These are phyloP conservation scores for Protomyces inouyei DNA, from an alignment of 1,139 yeast species.

Conservation along the genomic window DNA sequence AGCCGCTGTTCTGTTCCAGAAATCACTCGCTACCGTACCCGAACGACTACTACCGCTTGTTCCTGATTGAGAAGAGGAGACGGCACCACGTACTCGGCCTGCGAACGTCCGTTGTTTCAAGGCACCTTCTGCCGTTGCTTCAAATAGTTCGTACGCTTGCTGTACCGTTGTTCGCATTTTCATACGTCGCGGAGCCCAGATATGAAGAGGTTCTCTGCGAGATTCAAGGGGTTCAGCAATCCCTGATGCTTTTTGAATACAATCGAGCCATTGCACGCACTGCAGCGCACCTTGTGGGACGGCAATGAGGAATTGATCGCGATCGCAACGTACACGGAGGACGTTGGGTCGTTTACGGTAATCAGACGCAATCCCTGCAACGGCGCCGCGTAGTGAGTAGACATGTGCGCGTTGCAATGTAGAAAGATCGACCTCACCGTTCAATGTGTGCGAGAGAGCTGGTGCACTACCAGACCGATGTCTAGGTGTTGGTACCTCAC, in stretches of 20 bases:
- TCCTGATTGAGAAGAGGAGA: neutral
- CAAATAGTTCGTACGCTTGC: conserved; percentile 18
- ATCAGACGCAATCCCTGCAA: conserved; percentile 59
- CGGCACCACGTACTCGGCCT: neutral
- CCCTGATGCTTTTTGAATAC: conserved; percentile 43
- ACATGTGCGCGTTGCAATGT: neutral
- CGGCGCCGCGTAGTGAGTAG: conserved; percentile 20
- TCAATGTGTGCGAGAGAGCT: neutral
- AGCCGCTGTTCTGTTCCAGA: neutral
- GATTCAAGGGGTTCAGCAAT: conserved; percentile 35
- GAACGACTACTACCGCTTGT: neutral
- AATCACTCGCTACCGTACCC: neutral
- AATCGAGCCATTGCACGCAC: conserved; percentile 59
- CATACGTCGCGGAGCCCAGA: conserved; percentile 17
- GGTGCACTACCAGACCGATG: neutral
- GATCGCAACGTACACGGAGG: conserved; percentile 59
- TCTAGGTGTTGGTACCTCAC: neutral
- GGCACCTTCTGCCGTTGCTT: conserved; percentile 15
- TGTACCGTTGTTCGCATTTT: neutral
- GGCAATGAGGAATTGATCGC: conserved; percentile 59
- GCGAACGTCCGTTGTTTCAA: conserved; percentile 1
- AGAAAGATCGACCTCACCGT: neutral
- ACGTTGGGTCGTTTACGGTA: conserved; percentile 58
- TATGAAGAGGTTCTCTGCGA: conserved; percentile 2
- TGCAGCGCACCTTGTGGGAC: conserved; percentile 48